These are phyloP conservation scores for Dalbergia cultrata DNA, from an alignment of 306 rosid species.

Conservation along the genomic window DNA sequence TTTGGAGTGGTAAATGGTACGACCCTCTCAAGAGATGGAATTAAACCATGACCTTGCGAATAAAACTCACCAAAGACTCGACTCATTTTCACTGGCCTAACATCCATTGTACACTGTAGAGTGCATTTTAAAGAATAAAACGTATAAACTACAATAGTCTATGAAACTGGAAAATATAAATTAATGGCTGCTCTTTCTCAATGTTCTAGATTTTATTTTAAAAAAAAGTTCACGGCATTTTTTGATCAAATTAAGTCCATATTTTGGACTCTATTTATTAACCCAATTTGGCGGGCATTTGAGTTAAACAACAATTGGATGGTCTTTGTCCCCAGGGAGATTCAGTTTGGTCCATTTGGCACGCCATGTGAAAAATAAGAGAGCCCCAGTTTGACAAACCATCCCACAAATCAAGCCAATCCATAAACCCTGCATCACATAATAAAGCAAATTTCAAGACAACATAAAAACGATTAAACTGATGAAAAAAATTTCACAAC, in stretches of 20 bases:
- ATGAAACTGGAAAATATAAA: too few species aligned
- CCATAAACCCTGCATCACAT: conserved; percentile 79
- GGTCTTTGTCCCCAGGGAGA: conserved; percentile 30
- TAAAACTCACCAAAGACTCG: too few species aligned
- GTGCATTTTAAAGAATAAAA: too few species aligned
- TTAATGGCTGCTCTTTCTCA: too few species aligned
- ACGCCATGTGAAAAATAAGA: conserved; percentile 50
- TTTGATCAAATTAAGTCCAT: background rate
- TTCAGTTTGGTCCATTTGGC: conserved; percentile 61
- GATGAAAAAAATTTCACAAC: background rate
- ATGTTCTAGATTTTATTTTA: background rate
- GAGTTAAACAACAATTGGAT: conserved; percentile 25
- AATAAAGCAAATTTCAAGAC: conserved; percentile 3
- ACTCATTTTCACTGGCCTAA: too few species aligned
- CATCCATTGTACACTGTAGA: too few species aligned
- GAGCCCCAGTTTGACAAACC: conserved; percentile 63
- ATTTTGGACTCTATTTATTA: background rate
- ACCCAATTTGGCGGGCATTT: background rate
- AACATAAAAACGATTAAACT: conserved; percentile 11
- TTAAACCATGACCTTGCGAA: too few species aligned
- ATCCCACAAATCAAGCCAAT: conserved; percentile 77
- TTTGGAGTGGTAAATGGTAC: too few species aligned
- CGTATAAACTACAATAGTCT: too few species aligned
- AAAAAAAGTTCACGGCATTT: background rate
- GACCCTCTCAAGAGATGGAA: too few species aligned